Conservation (phyloP, 176 grass and related monocot genomes). For the Typha latifolia region DNA sequence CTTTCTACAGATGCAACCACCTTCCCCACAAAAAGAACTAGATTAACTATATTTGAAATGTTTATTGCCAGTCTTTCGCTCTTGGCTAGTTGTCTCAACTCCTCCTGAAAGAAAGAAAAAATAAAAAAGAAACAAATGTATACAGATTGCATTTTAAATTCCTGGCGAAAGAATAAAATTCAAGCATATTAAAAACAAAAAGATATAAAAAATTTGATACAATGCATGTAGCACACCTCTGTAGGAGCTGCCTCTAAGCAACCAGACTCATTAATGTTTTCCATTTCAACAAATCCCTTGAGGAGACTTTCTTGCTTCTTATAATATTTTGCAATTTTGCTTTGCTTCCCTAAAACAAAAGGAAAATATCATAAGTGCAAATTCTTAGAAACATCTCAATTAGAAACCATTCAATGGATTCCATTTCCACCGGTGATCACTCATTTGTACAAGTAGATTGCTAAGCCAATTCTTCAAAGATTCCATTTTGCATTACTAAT, state of each 20-base stretch:
- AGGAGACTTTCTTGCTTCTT: slow-evolving; percentile 74
- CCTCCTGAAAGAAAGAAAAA: slow-evolving; percentile 40
- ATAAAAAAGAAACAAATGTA: no score
- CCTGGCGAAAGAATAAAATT: not conserved
- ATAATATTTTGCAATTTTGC: slow-evolving; percentile 90
- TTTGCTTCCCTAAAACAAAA: slow-evolving; percentile 51
- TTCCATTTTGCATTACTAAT: no score
- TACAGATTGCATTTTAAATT: not conserved
- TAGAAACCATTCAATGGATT: no score
- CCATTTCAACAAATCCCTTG: slow-evolving; percentile 79
- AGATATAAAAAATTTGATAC: not conserved
- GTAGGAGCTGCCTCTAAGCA: slow-evolving; percentile 37
- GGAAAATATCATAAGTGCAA: not conserved
- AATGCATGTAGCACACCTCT: slow-evolving; percentile 28
- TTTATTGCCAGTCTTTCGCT: slow-evolving; percentile 61
- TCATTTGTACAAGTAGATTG: no score
- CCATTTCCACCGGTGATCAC: no score
- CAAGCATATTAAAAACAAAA: not conserved
- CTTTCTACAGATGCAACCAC: slow-evolving; percentile 54
- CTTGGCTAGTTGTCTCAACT: slow-evolving; percentile 50
- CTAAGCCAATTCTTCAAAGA: no score
- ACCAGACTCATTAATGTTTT: slow-evolving; percentile 62
- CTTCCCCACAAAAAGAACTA: slow-evolving; percentile 77
- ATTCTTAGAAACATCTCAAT: no score
- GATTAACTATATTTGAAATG: slow-evolving; percentile 57